Evolutionary conservation across 345 rosid genomes (phyloP).

Genomic region (Durio zibethinus): DNA sequence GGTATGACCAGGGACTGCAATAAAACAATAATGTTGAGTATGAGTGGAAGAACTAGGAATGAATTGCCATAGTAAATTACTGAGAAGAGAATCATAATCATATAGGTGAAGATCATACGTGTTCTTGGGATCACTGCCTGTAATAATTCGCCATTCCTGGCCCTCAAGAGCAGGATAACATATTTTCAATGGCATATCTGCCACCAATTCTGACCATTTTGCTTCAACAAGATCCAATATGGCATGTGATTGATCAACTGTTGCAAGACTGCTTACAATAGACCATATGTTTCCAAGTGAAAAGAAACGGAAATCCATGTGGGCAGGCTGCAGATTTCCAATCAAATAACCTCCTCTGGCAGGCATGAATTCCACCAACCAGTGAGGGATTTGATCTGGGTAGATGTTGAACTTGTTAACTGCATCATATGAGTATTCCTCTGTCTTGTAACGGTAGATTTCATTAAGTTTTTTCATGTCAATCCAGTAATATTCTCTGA

Average conservation of each 20-base stretch:
- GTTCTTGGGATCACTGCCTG: slow-evolving; percentile 93
- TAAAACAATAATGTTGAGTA: slow-evolving; percentile 18
- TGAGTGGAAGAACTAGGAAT: slow-evolving; percentile 4
- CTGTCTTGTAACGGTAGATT: slow-evolving; percentile 82
- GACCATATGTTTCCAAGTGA: slow-evolving; percentile 91
- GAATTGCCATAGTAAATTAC: background rate
- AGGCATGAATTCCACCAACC: slow-evolving; percentile 89
- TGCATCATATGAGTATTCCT: slow-evolving; percentile 85
- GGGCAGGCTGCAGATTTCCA: slow-evolving; percentile 93
- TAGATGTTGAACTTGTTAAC: slow-evolving; percentile 92
- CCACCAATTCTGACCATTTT: slow-evolving; percentile 78
- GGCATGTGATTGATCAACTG: slow-evolving; percentile 76
- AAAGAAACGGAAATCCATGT: slow-evolving; percentile 95
- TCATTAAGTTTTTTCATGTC: slow-evolving; percentile 75
- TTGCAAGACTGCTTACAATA: slow-evolving; percentile 64
- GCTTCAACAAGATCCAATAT: slow-evolving; percentile 80
- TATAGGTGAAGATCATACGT: slow-evolving; percentile 43
- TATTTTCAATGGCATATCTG: slow-evolving; percentile 82
- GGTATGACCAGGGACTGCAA: slow-evolving; percentile 94
- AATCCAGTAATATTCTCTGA: slow-evolving; percentile 84
- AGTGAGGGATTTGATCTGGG: slow-evolving; percentile 86
- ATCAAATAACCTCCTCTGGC: slow-evolving; percentile 71
- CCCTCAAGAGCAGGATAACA: slow-evolving; percentile 86
- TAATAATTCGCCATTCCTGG: slow-evolving; percentile 81
- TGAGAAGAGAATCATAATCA: background rate